Evolutionary conservation across 768 basidiomycete species (phyloP), one percentile per base, ranked within the genome.

Genomic region (Sarcodon sp.): DNA sequence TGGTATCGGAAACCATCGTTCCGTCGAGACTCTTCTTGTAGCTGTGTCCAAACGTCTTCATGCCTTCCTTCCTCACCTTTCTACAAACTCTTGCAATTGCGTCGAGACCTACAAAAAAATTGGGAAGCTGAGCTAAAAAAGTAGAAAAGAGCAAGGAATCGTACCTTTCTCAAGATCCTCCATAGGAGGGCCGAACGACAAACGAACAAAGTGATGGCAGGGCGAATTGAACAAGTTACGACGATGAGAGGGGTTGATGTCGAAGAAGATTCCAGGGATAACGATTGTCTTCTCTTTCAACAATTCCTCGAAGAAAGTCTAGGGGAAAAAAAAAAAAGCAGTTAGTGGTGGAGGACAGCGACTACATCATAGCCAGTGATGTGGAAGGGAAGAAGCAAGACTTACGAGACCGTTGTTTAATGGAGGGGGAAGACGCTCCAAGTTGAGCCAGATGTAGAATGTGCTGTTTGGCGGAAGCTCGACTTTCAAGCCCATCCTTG

Each of bases 381-480:
- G n/a, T 9, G 48, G 12, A 6, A 7, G n/a, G 35, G 32, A 16
- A 35, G 43, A 33, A 43, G 35, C 13, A 31, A 12, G 12, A 68
- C 73, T 6, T 51, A 87, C 84, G 57, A 96, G 67, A 15, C 92
- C 92, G 57, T 88, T 89, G 67, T 91, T 89, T 39, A 96, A 61
- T 6, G 93, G 93, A 4, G 77, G 55, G 7, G 88, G 85, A 43
- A 96, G 73, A 48, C 70, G 71, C 60, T 82, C 82, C 16, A 94
- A 71, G 66, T 87, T 87, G 50, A 93, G 75, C 91, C 93, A 96
- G 60, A 96, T 79, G 65, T 97, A 96, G 67, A 96, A 97, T 2
- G 93, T 96, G 48, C 81, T 79, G 15, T 68, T 69, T 6, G 88
- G 90, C 37, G 84, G 83, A 47, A 87, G 65, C 43, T 76, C 69